Conservation (phyloP, 495 filamentous ascomycete genomes). For the Tetracladium setigerum region DNA sequence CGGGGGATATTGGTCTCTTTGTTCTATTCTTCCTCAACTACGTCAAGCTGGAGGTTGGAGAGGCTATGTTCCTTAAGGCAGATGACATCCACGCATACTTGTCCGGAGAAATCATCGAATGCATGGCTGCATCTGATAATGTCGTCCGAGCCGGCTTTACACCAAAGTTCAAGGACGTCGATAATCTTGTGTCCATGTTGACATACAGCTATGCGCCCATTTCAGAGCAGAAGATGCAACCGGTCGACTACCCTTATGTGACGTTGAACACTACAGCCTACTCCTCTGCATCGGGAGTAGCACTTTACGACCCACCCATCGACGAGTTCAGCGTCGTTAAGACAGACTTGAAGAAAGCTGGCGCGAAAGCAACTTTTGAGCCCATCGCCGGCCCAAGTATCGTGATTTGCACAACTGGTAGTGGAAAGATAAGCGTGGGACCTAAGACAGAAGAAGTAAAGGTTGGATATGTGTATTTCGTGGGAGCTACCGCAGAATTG, state of each 20-base stretch:
- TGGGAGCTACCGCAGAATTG: slow-evolving; percentile 83
- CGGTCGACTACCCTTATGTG: slow-evolving; percentile 74
- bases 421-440: slow-evolving; percentile 77
- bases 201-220: slow-evolving; percentile 94
- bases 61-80: slow-evolving; percentile 92
- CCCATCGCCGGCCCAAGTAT: slow-evolving; percentile 84
- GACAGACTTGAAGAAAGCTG: slow-evolving; percentile 59
- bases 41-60: slow-evolving; percentile 71
- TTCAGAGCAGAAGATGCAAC: slow-evolving; percentile 85
- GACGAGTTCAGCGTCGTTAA: slow-evolving; percentile 92
- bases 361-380: slow-evolving; percentile 80
- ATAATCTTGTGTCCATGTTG: slow-evolving; percentile 83
- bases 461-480: slow-evolving; percentile 83
- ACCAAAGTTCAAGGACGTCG: slow-evolving; percentile 95
- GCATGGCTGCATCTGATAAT: slow-evolving; percentile 97
- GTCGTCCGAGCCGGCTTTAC: slow-evolving; percentile 96
- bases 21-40: slow-evolving; percentile 80
- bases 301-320: slow-evolving; percentile 90
- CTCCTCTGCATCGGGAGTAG: slow-evolving; percentile 56
- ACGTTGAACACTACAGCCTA: slow-evolving; percentile 74
- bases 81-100: slow-evolving; percentile 97
- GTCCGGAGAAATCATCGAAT: slow-evolving; percentile 94
- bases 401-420: slow-evolving; percentile 77
- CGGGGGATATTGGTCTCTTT: slow-evolving; percentile 68
- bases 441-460: slow-evolving; percentile 64